Evolutionary conservation across 805 yeast species (phyloP), one percentile per base, ranked within the genome.

Genomic region (Yarrowia sp.): DNA sequence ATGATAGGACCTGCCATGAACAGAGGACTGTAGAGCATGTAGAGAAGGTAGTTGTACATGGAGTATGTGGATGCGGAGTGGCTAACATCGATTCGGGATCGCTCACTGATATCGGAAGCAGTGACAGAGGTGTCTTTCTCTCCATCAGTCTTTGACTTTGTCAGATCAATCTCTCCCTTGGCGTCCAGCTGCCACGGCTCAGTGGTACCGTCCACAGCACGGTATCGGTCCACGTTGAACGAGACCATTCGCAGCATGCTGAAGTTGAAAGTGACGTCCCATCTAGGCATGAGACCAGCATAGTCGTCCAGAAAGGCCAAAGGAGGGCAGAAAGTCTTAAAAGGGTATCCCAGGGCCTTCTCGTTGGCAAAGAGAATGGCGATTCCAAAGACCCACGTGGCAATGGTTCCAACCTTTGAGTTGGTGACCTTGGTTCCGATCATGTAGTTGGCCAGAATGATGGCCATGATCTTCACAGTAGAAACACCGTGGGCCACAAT

Each of bases 211-310:
- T 63, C 57, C 17, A 31, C 39, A 13, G 73, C 72, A 32, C 69
- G 67, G 33, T 75, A 55, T 71, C 83, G 91, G 76, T 95, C 99
- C 67, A 90, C 73, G 68, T 90, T 89, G 75, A 82, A 95, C 66
- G 97, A 90, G 51, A 95, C 77, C 82, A 92, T 84, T 71, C 98
- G 82, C 64, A 95, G 80, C 66, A 93, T 77, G 1, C 96, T 88
- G 76, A 96, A 92, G 76, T 95, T 95, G 81, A 86, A 95, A 70
- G 89, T 90, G 3, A 95, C 98, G 73, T 95, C 98, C 99, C 99
- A 95, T 70, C 98, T 82, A 15, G 85, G 80, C 67, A 95, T 86
- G 13, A 92, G 81, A 0, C 98, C 98, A 55, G 82, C 81, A 69
- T 83, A 87, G 0, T 83, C 70, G 71, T 91, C 96, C 69, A 89